Evolutionary conservation across 805 yeast species (phyloP).

Genomic region (Cyberlindnera americana): DNA sequence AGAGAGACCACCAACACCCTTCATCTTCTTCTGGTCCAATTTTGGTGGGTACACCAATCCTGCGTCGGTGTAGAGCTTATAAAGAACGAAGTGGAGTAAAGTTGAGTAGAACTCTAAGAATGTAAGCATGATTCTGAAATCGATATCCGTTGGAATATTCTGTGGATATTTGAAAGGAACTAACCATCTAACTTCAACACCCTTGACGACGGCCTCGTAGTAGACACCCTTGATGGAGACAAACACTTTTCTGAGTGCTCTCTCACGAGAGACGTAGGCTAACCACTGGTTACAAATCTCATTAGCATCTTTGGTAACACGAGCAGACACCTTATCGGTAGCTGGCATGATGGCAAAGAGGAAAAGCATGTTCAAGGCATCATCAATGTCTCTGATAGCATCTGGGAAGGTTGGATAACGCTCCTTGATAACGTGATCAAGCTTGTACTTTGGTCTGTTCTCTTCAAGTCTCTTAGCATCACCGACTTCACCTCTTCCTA

Average conservation of each 20-base stretch:
- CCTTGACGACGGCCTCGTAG: conserved; percentile 84
- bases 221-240: conserved; percentile 97
- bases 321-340: conserved; percentile 73
- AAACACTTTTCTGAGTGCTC: conserved; percentile 80
- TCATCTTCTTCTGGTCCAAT: conserved; percentile 61
- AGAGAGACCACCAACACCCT: conserved; percentile 86
- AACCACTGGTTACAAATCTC: conserved; percentile 90
- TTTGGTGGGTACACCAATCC: conserved; percentile 90
- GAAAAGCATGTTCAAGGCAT: conserved; percentile 92
- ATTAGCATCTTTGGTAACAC: conserved; percentile 84
- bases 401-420: conserved; percentile 93
- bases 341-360: conserved; percentile 94
- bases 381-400: conserved; percentile 91
- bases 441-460: conserved; percentile 76
- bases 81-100: conserved; percentile 80
- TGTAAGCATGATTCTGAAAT: conserved; percentile 94
- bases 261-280: conserved; percentile 86
- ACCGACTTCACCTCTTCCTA: conserved; percentile 87
- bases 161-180: conserved; percentile 97
- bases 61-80: conserved; percentile 78
- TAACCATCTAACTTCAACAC: conserved; percentile 93
- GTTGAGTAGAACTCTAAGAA: conserved; percentile 96
- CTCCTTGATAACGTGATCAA: conserved; percentile 90
- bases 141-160: conserved; percentile 89
- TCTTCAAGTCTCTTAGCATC: conserved; percentile 85